Percentiles rank a stretch among this genome's conserved stretches.
phyloP scores from a whole-genome alignment of 1,139 yeast species.

The Candida tropicalis region DNA sequence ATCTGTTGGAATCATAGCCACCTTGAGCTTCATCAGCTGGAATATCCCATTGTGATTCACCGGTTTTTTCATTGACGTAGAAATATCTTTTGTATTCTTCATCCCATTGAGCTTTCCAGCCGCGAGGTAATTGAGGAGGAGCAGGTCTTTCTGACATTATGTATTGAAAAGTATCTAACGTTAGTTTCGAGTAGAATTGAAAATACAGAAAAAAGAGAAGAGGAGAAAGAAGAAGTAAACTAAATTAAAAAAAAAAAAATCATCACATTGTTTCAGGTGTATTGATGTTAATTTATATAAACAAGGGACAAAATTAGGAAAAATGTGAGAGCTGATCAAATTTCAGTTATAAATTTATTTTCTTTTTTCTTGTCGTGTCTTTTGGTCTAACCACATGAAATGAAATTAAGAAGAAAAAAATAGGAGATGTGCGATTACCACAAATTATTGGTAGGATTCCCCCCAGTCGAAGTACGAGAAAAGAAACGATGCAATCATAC shows the following conservation, averaged over 20 bases:
- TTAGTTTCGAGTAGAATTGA: not conserved
- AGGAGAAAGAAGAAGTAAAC: not conserved
- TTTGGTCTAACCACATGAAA: too few relatives aligned
- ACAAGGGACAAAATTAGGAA: too few relatives aligned
- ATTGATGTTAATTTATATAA: too few relatives aligned
- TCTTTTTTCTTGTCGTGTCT: too few relatives aligned
- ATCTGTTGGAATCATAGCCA: not conserved
- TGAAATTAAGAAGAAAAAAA: too few relatives aligned
- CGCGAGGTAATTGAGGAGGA: conserved; percentile 24
- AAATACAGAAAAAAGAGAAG: not conserved
- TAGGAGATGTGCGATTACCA: too few relatives aligned
- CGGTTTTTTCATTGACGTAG: conserved; percentile 26
- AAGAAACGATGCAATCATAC: too few relatives aligned
- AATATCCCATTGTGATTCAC: conserved; percentile 26
- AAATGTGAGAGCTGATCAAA: too few relatives aligned
- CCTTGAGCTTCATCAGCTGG: conserved; percentile 15
- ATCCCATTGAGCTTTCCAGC: conserved; percentile 35
- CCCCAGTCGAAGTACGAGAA: too few relatives aligned
- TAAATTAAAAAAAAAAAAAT: not conserved
- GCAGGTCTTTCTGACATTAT: conserved; percentile 14
- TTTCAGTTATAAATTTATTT: too few relatives aligned
- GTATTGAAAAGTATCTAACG: not conserved
- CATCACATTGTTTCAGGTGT: too few relatives aligned
- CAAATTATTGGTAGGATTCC: too few relatives aligned
- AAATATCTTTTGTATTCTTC: conserved; percentile 27